Evolutionary conservation across 139 green algal species (phyloP), one percentile per base, ranked within the genome.

Genomic region (Haematococcus sp.): DNA sequence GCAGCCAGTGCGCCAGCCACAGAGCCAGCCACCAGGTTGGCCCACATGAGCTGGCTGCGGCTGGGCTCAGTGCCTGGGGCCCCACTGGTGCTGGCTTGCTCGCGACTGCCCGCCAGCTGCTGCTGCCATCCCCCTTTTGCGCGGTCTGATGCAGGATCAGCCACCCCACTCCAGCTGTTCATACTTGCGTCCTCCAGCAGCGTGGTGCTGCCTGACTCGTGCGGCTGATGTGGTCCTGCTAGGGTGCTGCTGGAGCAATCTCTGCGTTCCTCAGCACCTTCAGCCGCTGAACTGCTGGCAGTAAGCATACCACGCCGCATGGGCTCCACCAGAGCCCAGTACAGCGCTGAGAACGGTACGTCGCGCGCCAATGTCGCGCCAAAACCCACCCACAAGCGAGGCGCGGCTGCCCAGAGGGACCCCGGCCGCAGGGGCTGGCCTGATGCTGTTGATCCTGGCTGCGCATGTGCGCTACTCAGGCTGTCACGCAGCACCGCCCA

Each of bases 321-420:
- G 0, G 90, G 87, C 86, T 98, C 95, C 67, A 98, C 70, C 35
- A 92, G 25, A 15, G 76, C 87, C 78, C 95, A 99, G 85, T 98
- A 98, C 7, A 98, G 70, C 1, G 89, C 94, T 25, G 90, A 94
- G 73, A 98, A 98, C 1, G 94, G 94, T 30, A 98, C 94, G 68
- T 98, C 94, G 0, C 94, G 77, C 0, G 86, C 88, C 15, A 98
- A 80, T 0, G 94, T 96, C 4, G 94, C 89, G 2, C 71, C 84
- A 7, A 93, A 81, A 3, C 93, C 94, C 9, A 82, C 92, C 88
- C 88, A 98, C 73, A 97, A 59, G 40, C 59, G 60, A 0, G 75
- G 75, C 33, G 86, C 34, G 11, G 68, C 27, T 0, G 73, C 63
- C 56, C 84, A 64, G 67, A 77, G 20, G n/a, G 34, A 44, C n/a